phyloP scores from a whole-genome alignment of 2,329 filamentous ascomycete species.

The Microdochium nivale region DNA sequence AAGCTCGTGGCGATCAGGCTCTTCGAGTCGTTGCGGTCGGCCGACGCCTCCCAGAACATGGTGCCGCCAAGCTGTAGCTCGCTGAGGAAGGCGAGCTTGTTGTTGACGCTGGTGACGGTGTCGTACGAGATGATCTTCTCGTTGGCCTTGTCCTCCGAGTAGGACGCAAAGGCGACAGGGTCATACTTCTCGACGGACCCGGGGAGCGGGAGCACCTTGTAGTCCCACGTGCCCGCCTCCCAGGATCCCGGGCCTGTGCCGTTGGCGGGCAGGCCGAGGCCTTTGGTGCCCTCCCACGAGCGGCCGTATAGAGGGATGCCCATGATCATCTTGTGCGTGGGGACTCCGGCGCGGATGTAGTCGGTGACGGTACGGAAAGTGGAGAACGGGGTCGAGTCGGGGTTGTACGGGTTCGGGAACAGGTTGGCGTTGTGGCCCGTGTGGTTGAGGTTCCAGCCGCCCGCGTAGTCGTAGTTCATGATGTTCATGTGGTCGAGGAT shows the following conservation, averaged over 20 bases:
- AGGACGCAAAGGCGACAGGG: slow-evolving; percentile 50
- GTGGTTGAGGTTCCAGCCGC: slow-evolving; percentile 50
- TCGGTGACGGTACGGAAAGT: slow-evolving; percentile 55
- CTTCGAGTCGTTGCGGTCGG: slow-evolving; percentile 49
- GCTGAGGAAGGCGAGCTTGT: slow-evolving; percentile 60
- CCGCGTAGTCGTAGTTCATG: slow-evolving; percentile 70
- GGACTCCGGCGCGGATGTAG: slow-evolving; percentile 57
- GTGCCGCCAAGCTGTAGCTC: slow-evolving; percentile 57
- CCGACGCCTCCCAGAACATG: slow-evolving; percentile 82
- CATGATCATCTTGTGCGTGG: slow-evolving; percentile 59
- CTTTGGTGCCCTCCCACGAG: slow-evolving; percentile 54
- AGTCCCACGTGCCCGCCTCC: slow-evolving; percentile 73
- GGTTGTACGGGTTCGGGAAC: slow-evolving; percentile 43
- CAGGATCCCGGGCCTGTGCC: slow-evolving; percentile 61
- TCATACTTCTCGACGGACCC: slow-evolving; percentile 53
- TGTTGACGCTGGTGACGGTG: slow-evolving; percentile 47
- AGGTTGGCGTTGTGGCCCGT: slow-evolving; percentile 68
- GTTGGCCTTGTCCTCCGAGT: slow-evolving; percentile 55
- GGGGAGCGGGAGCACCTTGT: slow-evolving; percentile 62
- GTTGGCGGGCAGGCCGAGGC: slow-evolving; percentile 53
- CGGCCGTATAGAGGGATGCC: slow-evolving; percentile 79
- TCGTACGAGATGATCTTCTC: slow-evolving; percentile 66
- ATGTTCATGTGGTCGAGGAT: slow-evolving; percentile 49
- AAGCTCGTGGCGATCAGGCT: slow-evolving; percentile 50
- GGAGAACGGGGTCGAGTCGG: slow-evolving; percentile 58